Conservation (phyloP, 2,329 filamentous ascomycete species). For the Fusarium sp. region DNA sequence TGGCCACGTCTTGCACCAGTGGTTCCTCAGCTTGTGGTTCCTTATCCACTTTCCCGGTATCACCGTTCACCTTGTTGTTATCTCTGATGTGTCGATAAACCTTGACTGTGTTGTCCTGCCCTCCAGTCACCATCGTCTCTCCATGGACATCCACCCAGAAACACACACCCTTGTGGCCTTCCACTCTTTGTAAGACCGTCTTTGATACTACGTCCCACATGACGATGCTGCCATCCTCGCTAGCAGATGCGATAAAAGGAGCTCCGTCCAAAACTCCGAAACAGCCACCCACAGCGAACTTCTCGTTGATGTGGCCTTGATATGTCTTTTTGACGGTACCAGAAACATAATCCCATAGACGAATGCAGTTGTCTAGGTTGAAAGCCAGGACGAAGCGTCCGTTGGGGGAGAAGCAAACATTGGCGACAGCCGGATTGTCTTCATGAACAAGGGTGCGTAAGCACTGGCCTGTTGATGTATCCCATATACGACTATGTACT, state of each 20-base stretch:
- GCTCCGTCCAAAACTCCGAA: slow-evolving; percentile 70
- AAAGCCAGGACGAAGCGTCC: slow-evolving; percentile 92
- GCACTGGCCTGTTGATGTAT: slow-evolving; percentile 94
- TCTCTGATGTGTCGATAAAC: slow-evolving; percentile 55
- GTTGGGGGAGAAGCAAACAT: slow-evolving; percentile 93
- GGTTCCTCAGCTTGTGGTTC: slow-evolving; percentile 67
- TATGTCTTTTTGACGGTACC: slow-evolving; percentile 96
- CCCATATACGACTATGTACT: slow-evolving; percentile 80
- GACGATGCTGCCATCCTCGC: slow-evolving; percentile 85
- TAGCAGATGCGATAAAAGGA: slow-evolving; percentile 81
- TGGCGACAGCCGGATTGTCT: slow-evolving; percentile 89
- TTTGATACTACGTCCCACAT: slow-evolving; percentile 94
- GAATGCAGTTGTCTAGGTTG: slow-evolving; percentile 88
- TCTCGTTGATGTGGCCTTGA: slow-evolving; percentile 86
- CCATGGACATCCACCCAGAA: slow-evolving; percentile 73
- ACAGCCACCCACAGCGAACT: slow-evolving; percentile 84
- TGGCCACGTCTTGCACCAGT: slow-evolving; percentile 52
- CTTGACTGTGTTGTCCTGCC: slow-evolving; percentile 63
- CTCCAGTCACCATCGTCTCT: slow-evolving; percentile 66
- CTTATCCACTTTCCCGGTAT: slow-evolving; percentile 27
- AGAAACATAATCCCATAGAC: slow-evolving; percentile 94
- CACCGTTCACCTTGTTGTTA: slow-evolving; percentile 32
- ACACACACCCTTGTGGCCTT: slow-evolving; percentile 64
- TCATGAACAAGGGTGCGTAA: slow-evolving; percentile 95
- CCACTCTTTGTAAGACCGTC: slow-evolving; percentile 76